Evolutionary conservation across 2,329 filamentous ascomycete genomes (phyloP), one percentile per base, ranked within the genome.

Genomic region (Aureobasidium vineae): DNA sequence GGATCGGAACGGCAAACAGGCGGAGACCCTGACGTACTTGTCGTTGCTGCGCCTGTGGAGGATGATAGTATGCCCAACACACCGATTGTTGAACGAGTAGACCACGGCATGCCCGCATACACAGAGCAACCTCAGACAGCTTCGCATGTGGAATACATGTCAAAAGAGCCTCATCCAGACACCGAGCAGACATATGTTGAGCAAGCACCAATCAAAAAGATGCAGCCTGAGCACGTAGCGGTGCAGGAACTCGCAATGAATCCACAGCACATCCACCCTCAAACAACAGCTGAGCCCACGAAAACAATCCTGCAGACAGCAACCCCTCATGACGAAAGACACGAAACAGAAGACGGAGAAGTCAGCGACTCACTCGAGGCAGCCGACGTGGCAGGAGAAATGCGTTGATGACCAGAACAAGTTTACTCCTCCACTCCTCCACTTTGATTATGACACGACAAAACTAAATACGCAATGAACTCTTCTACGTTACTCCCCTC

Each of bases 21-120:
- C 33, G 41, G 38, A 11, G 61, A 64, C 16, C 38, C 61, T 21
- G 61, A 64, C 31, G 19, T 67, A 43, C 23, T 68, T 23, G 52
- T 66, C 21, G 67, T 69, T 19, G 63, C 66, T 23, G 66, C 66
- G n/a, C 66, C 67, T n/a, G 54, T 52, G 4, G 65, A 63, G 41
- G 67, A 68, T 15, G 71, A 74, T 38, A 73, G 71, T 50, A 71
- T 69, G 36, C 71, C 72, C 26, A 72, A 69, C 68, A 70, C 64
- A 11, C 70, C 72, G 28, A 73, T 21, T 3, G 49, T 50, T 8
- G 63, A 65, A 36, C n/a, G 21, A 23, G 11, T 21, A 36, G 49
- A 64, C 7, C 49, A 33, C 36, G 26, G 40, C 41, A 49, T 47
- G 15, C 63, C 43, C n/a, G 28, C 23, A 52, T 33, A n/a, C 10